Evolutionary conservation across 2,329 filamentous ascomycete genomes (phyloP).

Genomic region (Pseudogymnoascus sp.): DNA sequence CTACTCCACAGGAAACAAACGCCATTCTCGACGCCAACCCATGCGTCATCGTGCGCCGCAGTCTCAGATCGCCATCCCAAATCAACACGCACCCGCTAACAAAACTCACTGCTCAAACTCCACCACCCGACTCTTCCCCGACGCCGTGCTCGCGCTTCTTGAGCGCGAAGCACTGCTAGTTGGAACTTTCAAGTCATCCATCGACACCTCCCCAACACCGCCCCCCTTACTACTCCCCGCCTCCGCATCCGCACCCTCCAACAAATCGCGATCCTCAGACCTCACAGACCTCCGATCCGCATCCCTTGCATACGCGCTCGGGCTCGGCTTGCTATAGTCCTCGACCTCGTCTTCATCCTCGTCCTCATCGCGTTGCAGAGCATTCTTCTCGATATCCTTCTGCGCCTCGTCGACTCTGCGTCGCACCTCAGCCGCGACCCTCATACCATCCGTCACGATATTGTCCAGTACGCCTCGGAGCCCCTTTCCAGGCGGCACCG

Average conservation of each 20-base stretch:
- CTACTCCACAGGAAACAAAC: background rate
- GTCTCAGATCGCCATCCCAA: constrained; percentile 3
- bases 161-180: constrained; percentile 22
- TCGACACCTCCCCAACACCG: constrained; percentile 15
- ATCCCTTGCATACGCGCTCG: constrained; percentile 45
- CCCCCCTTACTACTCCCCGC: constrained; percentile 38
- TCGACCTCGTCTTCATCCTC: constrained; percentile 65
- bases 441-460: constrained; percentile 95
- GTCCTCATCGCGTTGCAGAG: constrained; percentile 56
- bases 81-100: background rate
- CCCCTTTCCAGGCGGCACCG: constrained; percentile 50
- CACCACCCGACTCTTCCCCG: constrained; percentile 31
- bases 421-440: constrained; percentile 85
- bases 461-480: constrained; percentile 90
- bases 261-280: constrained; percentile 58
- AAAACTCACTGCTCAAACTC: constrained; percentile 34
- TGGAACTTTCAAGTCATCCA: constrained; percentile 15
- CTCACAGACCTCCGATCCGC: constrained; percentile 55
- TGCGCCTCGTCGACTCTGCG: constrained; percentile 94
- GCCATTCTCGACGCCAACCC: background rate
- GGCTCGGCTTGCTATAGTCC: constrained; percentile 39
- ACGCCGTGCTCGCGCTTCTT: constrained; percentile 24
- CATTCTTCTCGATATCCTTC: constrained; percentile 78
- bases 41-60: background rate
- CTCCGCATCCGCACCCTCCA: constrained; percentile 66